Evolutionary conservation across 129 eudicot genomes (phyloP).

Genomic region (Saposhnikovia divaricata): DNA sequence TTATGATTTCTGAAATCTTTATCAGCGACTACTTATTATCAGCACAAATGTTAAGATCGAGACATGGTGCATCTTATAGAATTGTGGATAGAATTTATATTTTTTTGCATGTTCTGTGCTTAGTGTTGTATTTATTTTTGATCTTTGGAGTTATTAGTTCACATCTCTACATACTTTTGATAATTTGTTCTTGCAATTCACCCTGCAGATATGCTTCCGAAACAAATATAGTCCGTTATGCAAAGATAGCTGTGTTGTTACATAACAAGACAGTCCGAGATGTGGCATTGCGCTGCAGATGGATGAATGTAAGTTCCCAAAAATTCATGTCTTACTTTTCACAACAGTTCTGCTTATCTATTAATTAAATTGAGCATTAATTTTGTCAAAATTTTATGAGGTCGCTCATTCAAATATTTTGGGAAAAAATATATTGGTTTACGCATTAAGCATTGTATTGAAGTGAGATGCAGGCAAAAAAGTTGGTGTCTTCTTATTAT

Average conservation of each 20-base stretch:
- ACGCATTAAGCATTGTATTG: neutral
- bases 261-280: conserved; percentile 80
- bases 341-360: neutral
- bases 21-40: neutral
- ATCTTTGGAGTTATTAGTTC: neutral
- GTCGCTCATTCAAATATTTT: neutral
- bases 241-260: conserved; percentile 78
- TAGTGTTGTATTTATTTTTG: neutral
- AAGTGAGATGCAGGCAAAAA: neutral
- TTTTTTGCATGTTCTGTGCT: neutral
- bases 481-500: neutral
- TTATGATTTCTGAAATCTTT: neutral
- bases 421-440: neutral
- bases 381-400: neutral
- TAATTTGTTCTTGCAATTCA: neutral
- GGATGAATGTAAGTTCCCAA: conserved; percentile 70
- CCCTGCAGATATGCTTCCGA: conserved; percentile 61
- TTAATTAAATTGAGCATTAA: neutral
- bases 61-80: neutral
- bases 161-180: neutral
- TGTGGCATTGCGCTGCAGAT: conserved; percentile 83
- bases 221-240: conserved; percentile 54
- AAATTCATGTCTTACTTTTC: neutral
- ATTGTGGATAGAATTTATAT: neutral
- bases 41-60: neutral